Base-by-base conservation (phyloP, 2,329 filamentous ascomycete species). In the Fusarium staphyleae region DNA sequence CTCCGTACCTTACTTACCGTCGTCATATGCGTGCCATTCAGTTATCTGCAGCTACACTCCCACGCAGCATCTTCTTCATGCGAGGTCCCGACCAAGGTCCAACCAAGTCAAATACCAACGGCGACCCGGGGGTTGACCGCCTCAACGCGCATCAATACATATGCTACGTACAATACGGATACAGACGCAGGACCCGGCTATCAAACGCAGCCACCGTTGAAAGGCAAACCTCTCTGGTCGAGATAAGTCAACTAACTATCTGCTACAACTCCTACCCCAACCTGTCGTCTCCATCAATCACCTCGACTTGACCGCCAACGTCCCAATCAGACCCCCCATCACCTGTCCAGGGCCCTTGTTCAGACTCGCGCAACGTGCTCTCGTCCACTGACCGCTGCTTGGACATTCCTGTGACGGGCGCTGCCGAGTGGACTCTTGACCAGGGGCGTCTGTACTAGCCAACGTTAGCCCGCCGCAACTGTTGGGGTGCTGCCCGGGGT, bases 381-480 rank as follows among this genome's bases (percentile, higher is more conserved):
- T 62, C 42, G 32, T 52, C 57, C 60, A 66, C 61, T 67, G 65
- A 67, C 65, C 65, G 65, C 65, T 66, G 65, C 56, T 67, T 67
- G 62, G 61, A 52, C 48, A 48, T 43, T 57, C 60, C 49, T 56
- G 51, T 52, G 46, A 63, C 63, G 58, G 65, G 53, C 61, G 56
- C 54, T 62, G 54, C 61, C 48, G 65, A 62, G 59, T 67, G 52
- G 61, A 44, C 48, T 63, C 22, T 60, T 48, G 58, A 45, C 63
- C 43, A 66, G 63, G 65, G 55, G 58, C 42, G 22, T 62, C 58
- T 41, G 48, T 62, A 45, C 53, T 67, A 60, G 57, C 53, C 37
- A 18, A 15, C 10, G 9, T 16, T 36, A 62, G 53, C 44, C 50
- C 35, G 55, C 49, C 60, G 65, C 60, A 56, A 34, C 56, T 62